These are phyloP conservation scores for Ocimum tenuiflorum DNA, from an alignment of 257 asterid genomes.

Conservation along the genomic window DNA sequence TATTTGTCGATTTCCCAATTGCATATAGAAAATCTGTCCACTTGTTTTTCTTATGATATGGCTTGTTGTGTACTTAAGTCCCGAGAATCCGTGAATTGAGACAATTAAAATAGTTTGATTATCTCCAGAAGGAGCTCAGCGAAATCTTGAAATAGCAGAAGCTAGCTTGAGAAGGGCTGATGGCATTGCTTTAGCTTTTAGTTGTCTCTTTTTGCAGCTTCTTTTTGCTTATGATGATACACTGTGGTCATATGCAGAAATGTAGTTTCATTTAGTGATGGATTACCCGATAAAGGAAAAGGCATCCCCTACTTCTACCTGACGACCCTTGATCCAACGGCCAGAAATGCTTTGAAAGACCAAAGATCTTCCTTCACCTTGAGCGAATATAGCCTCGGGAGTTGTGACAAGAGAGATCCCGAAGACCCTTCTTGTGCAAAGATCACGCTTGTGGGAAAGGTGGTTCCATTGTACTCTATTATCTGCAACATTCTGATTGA, in stretches of 20 bases:
- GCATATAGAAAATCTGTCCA: background rate
- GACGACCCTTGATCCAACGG: slow-evolving; percentile 83
- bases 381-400: slow-evolving; percentile 65
- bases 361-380: slow-evolving; percentile 66
- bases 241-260: slow-evolving; percentile 44
- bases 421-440: slow-evolving; percentile 77
- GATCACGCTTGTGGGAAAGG: slow-evolving; percentile 80
- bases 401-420: slow-evolving; percentile 73
- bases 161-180: too few species aligned
- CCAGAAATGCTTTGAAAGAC: slow-evolving; percentile 62
- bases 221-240: background rate
- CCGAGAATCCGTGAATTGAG: too few species aligned
- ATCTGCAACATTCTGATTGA: background rate
- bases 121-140: too few species aligned
- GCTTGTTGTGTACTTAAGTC: background rate
- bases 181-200: background rate
- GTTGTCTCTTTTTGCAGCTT: background rate
- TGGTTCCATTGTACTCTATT: slow-evolving; percentile 16
- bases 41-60: background rate
- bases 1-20: background rate
- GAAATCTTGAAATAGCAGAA: too few species aligned
- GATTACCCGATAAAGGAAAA: slow-evolving; percentile 53
- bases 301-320: slow-evolving; percentile 87
- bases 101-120: too few species aligned
- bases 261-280: slow-evolving; percentile 88